Conservation (phyloP, 2,329 filamentous ascomycete species). For the Amphichorda felina region DNA sequence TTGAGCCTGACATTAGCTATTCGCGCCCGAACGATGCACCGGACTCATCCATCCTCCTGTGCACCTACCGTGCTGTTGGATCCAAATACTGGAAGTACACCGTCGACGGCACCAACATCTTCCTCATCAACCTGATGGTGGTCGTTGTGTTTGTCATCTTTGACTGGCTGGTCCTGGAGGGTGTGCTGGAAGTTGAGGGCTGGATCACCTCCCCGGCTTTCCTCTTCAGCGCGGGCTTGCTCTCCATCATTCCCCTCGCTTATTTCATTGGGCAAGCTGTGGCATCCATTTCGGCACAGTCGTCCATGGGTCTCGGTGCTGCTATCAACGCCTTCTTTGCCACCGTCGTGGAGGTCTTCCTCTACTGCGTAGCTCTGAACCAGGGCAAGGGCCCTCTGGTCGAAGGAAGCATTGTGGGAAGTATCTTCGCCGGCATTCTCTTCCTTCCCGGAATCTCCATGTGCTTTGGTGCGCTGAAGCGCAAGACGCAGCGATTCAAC, state of each 20-base stretch:
- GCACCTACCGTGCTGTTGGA: slow-evolving; percentile 92
- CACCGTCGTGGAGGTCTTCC: slow-evolving; percentile 91
- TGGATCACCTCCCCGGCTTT: slow-evolving; percentile 75
- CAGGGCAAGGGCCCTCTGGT: slow-evolving; percentile 90
- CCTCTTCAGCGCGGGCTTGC: slow-evolving; percentile 69
- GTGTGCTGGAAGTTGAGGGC: slow-evolving; percentile 55
- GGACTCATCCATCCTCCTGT: slow-evolving; percentile 79
- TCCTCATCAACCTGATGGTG: slow-evolving; percentile 91
- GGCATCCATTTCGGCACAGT: slow-evolving; percentile 95
- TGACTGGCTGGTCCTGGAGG: slow-evolving; percentile 73
- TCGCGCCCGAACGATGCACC: slow-evolving; percentile 56
- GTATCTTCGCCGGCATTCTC: slow-evolving; percentile 92
- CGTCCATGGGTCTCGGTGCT: slow-evolving; percentile 93
- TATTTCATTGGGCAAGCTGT: slow-evolving; percentile 99
- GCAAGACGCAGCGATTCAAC: slow-evolving; percentile 98
- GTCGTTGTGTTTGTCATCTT: slow-evolving; percentile 92
- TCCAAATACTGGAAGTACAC: slow-evolving; percentile 99
- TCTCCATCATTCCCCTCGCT: slow-evolving; percentile 91
- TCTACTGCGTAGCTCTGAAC: slow-evolving; percentile 88
- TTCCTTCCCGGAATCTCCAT: slow-evolving; percentile 93
- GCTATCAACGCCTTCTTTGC: slow-evolving; percentile 98
- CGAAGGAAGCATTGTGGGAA: slow-evolving; percentile 93
- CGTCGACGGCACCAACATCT: slow-evolving; percentile 95
- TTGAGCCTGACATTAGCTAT: slow-evolving; percentile 74
- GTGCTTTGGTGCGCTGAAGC: slow-evolving; percentile 96